These are phyloP conservation scores for Fusarium verrucosum DNA, from an alignment of 2,329 filamentous ascomycete genomes.

Conservation along the genomic window DNA sequence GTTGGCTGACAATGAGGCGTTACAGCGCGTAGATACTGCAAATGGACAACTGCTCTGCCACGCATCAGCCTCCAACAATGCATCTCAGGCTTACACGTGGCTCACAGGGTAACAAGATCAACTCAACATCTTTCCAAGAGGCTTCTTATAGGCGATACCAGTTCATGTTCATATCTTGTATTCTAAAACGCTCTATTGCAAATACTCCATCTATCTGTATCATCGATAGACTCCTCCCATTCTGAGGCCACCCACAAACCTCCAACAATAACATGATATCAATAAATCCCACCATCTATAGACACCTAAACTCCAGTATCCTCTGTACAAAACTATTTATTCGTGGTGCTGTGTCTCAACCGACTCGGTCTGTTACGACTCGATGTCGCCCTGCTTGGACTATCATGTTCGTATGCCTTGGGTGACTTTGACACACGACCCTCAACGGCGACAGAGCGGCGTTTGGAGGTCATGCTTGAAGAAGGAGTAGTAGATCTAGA, in stretches of 20 bases:
- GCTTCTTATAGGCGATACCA: background rate
- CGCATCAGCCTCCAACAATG: constrained; percentile 12
- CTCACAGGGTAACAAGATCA: no score
- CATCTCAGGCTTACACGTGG: background rate
- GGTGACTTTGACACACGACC: constrained; percentile 20
- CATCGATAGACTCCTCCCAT: background rate
- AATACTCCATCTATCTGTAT: background rate
- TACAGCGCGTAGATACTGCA: background rate
- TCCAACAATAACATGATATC: background rate
- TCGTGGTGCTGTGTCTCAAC: constrained; percentile 11
- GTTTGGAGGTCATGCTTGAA: constrained; percentile 1
- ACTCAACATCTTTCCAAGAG: no score
- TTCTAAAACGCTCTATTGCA: background rate
- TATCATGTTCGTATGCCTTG: background rate
- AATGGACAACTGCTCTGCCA: constrained; percentile 21
- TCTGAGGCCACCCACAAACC: background rate
- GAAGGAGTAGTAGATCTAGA: background rate
- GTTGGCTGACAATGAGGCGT: constrained; percentile 32
- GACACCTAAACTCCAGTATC: background rate
- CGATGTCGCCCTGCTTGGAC: background rate
- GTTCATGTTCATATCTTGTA: background rate
- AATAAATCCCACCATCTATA: background rate
- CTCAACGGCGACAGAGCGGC: constrained; percentile 15
- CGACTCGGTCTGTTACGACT: constrained; percentile 22
- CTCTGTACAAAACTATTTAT: background rate